Percentiles rank a stretch among this genome's conserved stretches.
These are phyloP conservation scores for Westerdykella sp. DNA, from an alignment of 2,329 filamentous ascomycete genomes.

Conservation along the genomic window DNA sequence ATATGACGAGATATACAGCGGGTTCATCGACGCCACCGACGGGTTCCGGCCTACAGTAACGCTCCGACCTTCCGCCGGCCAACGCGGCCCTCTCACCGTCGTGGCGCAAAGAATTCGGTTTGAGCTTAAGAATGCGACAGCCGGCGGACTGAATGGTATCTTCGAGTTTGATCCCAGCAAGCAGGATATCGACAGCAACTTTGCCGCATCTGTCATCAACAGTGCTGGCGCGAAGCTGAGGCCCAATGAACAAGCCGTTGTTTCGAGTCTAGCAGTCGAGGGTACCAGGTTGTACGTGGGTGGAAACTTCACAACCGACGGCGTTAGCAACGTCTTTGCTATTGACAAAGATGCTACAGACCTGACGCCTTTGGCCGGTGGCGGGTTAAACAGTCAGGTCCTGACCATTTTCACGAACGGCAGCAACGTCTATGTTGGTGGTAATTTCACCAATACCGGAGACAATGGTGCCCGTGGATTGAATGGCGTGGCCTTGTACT, in stretches of 20 bases:
- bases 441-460: conserved; percentile 71
- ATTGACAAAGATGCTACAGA: conserved; percentile 54
- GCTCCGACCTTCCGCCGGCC: conserved; percentile 61
- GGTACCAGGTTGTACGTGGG: conserved; percentile 63
- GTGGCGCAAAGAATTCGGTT: conserved; percentile 90
- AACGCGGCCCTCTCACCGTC: conserved; percentile 57
- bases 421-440: conserved; percentile 65
- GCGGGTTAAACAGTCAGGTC: conserved; percentile 78
- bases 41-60: conserved; percentile 77
- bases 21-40: conserved; percentile 70
- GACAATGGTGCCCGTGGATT: conserved; percentile 58
- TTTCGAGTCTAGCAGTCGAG: conserved; percentile 62
- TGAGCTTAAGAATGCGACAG: conserved; percentile 63
- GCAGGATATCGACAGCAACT: conserved; percentile 54
- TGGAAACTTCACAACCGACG: conserved; percentile 69
- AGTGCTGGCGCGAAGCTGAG: conserved; percentile 63
- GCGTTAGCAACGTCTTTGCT: conserved; percentile 68
- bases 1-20: conserved; percentile 87
- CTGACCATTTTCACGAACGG: conserved; percentile 61
- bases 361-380: conserved; percentile 56
- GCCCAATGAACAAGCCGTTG: conserved; percentile 54
- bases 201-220: conserved; percentile 69
- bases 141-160: conserved; percentile 77
- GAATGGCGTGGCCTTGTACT: conserved; percentile 68
- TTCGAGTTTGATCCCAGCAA: conserved; percentile 76